These are phyloP conservation scores for Malassezia sp. DNA, from an alignment of 1,284 basidiomycete species.

Conservation along the genomic window DNA sequence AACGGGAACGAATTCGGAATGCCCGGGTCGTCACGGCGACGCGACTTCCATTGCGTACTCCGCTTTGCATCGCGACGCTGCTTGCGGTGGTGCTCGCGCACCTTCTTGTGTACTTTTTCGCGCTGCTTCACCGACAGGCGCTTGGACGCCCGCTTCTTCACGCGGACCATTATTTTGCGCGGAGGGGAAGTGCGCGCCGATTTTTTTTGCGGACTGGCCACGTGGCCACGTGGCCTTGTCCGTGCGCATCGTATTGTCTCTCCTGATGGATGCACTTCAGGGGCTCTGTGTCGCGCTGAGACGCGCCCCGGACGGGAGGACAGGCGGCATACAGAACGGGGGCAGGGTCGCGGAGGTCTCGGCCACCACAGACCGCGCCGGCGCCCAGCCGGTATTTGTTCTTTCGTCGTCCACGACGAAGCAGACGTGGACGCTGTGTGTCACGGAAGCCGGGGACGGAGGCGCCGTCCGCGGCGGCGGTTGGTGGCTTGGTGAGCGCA, in stretches of 20 bases:
- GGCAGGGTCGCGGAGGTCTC: too few species aligned
- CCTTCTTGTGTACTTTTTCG: slow-evolving; percentile 42
- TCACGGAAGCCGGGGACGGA: too few species aligned
- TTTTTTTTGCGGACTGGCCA: slow-evolving; percentile 5
- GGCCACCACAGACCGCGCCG: too few species aligned
- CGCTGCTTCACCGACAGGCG: slow-evolving; percentile 36
- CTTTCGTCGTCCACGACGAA: too few species aligned
- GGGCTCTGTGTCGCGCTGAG: too few species aligned
- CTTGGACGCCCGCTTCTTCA: slow-evolving; percentile 40
- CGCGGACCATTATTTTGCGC: slow-evolving; percentile 23
- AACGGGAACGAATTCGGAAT: slow-evolving; percentile 95
- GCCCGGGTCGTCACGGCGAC: slow-evolving; percentile 71
- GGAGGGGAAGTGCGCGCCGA: background rate
- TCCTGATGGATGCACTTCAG: too few species aligned
- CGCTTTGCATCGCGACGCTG: slow-evolving; percentile 62
- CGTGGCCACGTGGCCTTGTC: background rate
- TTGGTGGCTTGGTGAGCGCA: too few species aligned
- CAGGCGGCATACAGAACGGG: too few species aligned
- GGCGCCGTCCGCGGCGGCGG: too few species aligned
- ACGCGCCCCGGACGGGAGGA: too few species aligned
- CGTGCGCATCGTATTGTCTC: background rate
- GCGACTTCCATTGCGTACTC: slow-evolving; percentile 58
- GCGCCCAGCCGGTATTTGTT: too few species aligned
- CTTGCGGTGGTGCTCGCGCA: slow-evolving; percentile 43
- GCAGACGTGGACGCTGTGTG: too few species aligned